Evolutionary conservation across 768 basidiomycete species (phyloP), one percentile per base, ranked within the genome.

Genomic region (Erythrobasidium yunnanense): DNA sequence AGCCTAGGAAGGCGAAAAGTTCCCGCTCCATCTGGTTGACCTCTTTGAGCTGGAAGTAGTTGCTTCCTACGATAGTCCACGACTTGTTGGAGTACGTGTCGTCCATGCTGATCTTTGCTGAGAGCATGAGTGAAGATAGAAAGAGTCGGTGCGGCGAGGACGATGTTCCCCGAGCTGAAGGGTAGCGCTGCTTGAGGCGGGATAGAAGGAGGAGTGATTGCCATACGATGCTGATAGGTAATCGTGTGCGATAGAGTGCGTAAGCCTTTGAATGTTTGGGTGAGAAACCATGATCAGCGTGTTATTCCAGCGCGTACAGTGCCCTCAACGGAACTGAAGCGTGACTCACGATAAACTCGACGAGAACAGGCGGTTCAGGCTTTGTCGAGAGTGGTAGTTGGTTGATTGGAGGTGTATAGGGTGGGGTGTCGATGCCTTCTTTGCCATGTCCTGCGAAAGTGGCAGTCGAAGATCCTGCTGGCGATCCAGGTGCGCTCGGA

Each of bases 11-110:
- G 17, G 83, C 81, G 69, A 85, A 90, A 85, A 95, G 90, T 77
- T 92, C 90, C 23, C 89, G 79, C 78, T 92, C 90, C 90, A 92
- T 91, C 80, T 92, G 90, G 76, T 95, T 95, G 73, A 95, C 86
- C 80, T 92, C 90, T 50, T 87, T 81, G 5, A 92, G 78, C 1
- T 81, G 78, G 72, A 91, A 92, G 83, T 90, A 85, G 29, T 83
- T 85, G 75, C 91, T 88, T 0, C 87, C 89, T 42, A 92, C 90
- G 49, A 91, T 86, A 4, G 83, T 83, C 90, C 90, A 92, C 0
- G 86, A 87, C 74, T 90, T 89, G 81, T 91, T 91, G 17, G 87
- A 88, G 75, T 91, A 92, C 0, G 88, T 91, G 71, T 91, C 89
- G 78, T 92, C 89, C 77, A 89, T 90, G 53, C 90, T 86, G n/a